Evolutionary conservation across 2,329 filamentous ascomycete genomes (phyloP), one percentile per base, ranked within the genome.

Genomic region (Xylaria sp.): DNA sequence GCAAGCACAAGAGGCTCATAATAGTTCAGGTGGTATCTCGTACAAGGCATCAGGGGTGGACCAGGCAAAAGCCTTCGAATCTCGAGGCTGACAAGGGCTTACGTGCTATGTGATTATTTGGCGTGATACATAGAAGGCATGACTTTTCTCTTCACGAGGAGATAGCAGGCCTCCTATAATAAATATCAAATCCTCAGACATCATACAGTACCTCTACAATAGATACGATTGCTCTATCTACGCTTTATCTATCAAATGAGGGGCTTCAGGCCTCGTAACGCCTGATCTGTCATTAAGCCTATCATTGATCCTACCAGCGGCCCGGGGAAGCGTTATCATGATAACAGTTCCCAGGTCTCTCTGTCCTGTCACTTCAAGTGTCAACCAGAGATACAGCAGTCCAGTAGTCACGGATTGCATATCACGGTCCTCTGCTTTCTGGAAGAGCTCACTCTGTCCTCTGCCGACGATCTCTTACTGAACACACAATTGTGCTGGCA

Each of bases 361-460:
- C 59, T 40, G 59, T 61, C 67, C 67, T 67, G 59, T 65, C 57
- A 36, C 57, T 67, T 70, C 67, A 67, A 69, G 60, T 17, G 67
- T 48, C 53, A 46, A 51, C 63, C 42, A 46, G 20, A 53, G 38
- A 63, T 48, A 53, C 28, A 48, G 46, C 15, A 11, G 23, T 15
- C 17, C 48, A 28, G 15, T 13, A 13, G 15, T 15, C 6, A 48
- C 59, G 20, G 28, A n/a, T 20, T 57, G 40, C 64, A 67, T 69
- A 65, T 60, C 38, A 64, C 38, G 6, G 17, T 36, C 61, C 36
- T 59, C 33, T 20, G 31, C 48, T 38, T 48, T 44, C 38, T 33
- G 17, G 17, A 11, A n/a, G 23, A 11, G 31, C 31, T 36, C 6
- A 46, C 10, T 23, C 6, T 33, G 15, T n/a, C 31, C 20, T n/a